A percentile compares a stretch with the other conserved stretches of the same genome.
phyloP scores from a whole-genome alignment of 1,284 basidiomycete species.

The Porphyrellus sp. region DNA sequence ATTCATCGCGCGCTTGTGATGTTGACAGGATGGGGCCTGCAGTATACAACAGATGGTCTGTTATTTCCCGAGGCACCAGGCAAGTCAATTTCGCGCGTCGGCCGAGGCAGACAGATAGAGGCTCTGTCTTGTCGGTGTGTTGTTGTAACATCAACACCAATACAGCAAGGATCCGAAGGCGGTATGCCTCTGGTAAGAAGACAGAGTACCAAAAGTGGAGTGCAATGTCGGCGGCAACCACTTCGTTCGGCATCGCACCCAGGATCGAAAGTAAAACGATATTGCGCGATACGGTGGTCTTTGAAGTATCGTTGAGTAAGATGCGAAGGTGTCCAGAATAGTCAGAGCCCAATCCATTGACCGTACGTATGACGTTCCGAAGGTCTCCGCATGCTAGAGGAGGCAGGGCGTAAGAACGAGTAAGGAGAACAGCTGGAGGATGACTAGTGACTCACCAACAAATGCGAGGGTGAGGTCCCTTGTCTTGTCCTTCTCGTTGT shows the following conservation, averaged over 20 bases:
- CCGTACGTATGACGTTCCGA: slow-evolving; percentile 24
- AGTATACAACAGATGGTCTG: slow-evolving; percentile 32
- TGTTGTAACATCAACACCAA: slow-evolving; percentile 19
- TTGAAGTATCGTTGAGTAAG: slow-evolving; percentile 38
- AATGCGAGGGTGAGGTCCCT: slow-evolving; percentile 39
- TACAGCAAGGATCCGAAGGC: slow-evolving; percentile 18
- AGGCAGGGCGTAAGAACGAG: slow-evolving; percentile 1
- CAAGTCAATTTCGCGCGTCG: slow-evolving; percentile 22
- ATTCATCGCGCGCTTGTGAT: slow-evolving; percentile 21
- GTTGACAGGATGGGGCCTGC: slow-evolving; percentile 26
- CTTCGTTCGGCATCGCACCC: slow-evolving; percentile 28
- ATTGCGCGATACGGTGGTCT: slow-evolving; percentile 33
- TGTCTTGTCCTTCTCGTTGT: slow-evolving; percentile 36
- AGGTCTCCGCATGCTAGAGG: slow-evolving; percentile 24
- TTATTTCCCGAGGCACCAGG: slow-evolving; percentile 31
- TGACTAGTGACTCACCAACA: slow-evolving; percentile 30
- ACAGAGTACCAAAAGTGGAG: slow-evolving; percentile 46
- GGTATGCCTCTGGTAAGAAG: slow-evolving; percentile 37
- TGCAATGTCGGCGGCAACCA: slow-evolving; percentile 38
- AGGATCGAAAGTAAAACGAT: slow-evolving; percentile 39
- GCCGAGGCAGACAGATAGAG: slow-evolving; percentile 21
- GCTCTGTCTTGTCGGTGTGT: slow-evolving; percentile 13
- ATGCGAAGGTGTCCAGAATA: slow-evolving; percentile 25
- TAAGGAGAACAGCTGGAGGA: slow-evolving; percentile 2
- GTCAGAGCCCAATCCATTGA: slow-evolving; percentile 25